A percentile compares a stretch with the other conserved stretches of the same genome.
phyloP scores from a whole-genome alignment of 2,329 filamentous ascomycete species.

The Hypocrella siamensis region DNA sequence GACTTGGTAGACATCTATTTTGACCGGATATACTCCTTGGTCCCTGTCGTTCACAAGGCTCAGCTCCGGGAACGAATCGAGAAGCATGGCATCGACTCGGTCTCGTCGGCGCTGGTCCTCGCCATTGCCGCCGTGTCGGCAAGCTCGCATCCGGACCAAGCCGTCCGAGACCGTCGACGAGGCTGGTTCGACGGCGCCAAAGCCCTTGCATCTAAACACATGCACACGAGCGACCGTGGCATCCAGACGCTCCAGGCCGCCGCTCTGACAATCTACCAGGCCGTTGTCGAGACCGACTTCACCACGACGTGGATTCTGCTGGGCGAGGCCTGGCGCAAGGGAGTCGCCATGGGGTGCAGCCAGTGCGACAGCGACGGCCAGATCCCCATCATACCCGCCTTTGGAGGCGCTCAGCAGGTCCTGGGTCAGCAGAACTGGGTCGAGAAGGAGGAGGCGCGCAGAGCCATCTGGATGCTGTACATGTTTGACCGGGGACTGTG shows the following conservation, averaged over 20 bases:
- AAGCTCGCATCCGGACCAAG: constrained; percentile 6
- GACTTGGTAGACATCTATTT: constrained; percentile 10
- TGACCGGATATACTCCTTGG: constrained; percentile 8
- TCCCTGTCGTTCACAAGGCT: constrained; percentile 9
- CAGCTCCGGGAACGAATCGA: constrained; percentile 2
- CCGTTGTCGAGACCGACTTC: constrained; percentile 7
- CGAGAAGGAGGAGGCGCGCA: constrained; percentile 8
- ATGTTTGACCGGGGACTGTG: constrained; percentile 11
- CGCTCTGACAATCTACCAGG: constrained; percentile 8
- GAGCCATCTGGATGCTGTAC: constrained; percentile 10
- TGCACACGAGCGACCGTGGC: constrained; percentile 5
- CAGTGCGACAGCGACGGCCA: constrained; percentile 3
- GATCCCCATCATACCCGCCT: constrained; percentile 2
- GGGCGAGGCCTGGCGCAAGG: constrained; percentile 11
- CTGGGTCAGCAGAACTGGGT: constrained; percentile 5
- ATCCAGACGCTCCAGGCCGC: constrained; percentile 9
- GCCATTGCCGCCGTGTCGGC: constrained; percentile 9
- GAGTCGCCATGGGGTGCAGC: constrained; percentile 8
- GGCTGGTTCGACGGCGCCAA: constrained; percentile 9
- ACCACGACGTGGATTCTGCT: constrained; percentile 8
- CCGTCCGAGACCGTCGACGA: constrained; percentile 6
- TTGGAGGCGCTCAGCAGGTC: no score
- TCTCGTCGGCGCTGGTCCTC: constrained; percentile 4
- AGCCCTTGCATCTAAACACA: constrained; percentile 4
- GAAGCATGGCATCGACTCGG: background rate